Percentiles rank a stretch among this genome's conserved stretches.
Conservation (phyloP, 148 eudicot species). For the Vaccinium darrowii region DNA sequence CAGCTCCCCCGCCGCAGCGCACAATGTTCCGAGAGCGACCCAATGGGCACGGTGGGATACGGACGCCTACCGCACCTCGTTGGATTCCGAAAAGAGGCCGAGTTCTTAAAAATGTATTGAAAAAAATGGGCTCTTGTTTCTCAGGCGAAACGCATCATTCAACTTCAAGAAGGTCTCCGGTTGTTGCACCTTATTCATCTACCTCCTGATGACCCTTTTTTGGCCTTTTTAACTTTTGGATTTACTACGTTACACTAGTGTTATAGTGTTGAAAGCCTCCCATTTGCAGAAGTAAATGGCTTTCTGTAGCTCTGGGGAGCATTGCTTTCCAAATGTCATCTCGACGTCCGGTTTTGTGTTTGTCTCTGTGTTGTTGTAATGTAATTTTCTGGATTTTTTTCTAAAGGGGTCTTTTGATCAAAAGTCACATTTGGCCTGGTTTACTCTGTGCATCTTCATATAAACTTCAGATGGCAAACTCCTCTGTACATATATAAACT, state of each 20-base stretch:
- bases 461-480: not conserved
- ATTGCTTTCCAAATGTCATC: not conserved
- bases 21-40: not conserved
- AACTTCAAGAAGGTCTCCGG: not conserved
- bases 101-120: not conserved
- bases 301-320: not conserved
- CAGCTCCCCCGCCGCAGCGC: not conserved
- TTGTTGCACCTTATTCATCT: not conserved
- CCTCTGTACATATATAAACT: not conserved
- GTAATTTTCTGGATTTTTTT: not conserved
- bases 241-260: too few relatives aligned
- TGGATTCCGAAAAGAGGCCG: not conserved
- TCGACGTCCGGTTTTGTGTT: not conserved
- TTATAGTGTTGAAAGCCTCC: not conserved
- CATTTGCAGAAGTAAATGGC: not conserved
- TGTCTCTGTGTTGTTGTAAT: not conserved
- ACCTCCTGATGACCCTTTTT: not conserved
- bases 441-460: not conserved
- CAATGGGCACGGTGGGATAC: not conserved
- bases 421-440: not conserved
- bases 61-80: not conserved
- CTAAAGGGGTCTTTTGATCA: not conserved
- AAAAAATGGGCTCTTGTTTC: not conserved
- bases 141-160: not conserved
- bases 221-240: too few relatives aligned